Percentiles rank a stretch among this genome's conserved stretches.
Conservation (phyloP, 345 rosid species). For the Hibiscus syriacus region DNA sequence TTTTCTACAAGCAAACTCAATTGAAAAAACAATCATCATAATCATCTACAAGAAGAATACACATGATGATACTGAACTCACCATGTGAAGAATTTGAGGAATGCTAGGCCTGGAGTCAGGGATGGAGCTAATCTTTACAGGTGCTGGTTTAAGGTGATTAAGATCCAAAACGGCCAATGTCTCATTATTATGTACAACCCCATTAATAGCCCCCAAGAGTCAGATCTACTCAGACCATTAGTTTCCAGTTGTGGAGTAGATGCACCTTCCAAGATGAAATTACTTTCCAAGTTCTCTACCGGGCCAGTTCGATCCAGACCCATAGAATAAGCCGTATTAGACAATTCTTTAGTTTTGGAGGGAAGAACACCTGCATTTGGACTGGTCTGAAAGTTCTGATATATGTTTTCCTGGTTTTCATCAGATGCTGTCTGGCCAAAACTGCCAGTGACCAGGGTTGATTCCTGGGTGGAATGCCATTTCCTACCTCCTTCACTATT, state of each 20-base stretch:
- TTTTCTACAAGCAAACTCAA: conserved; percentile 1
- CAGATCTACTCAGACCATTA: conserved; percentile 47
- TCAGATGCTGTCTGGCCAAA: conserved; percentile 42
- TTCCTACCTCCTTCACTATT: conserved; percentile 81
- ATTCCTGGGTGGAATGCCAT: conserved; percentile 80
- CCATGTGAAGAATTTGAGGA: conserved; percentile 96
- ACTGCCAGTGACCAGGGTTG: conserved; percentile 33
- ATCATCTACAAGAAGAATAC: no score
- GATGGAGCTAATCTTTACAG: conserved; percentile 44
- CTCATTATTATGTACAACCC: conserved; percentile 32
- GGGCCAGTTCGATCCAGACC: conserved; percentile 35
- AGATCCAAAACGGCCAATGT: conserved; percentile 36
- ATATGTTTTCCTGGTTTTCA: conserved; percentile 60
- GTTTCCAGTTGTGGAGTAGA: conserved; percentile 43
- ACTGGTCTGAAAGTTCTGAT: conserved; percentile 54
- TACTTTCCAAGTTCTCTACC: conserved; percentile 41
- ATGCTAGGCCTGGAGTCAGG: conserved; percentile 79
- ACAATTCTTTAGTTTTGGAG: conserved; percentile 49
- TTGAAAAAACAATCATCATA: not conserved
- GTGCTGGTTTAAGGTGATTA: conserved; percentile 38
- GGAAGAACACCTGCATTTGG: conserved; percentile 34
- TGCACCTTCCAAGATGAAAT: conserved; percentile 40
- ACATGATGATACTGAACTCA: conserved; percentile 29
- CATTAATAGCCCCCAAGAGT: conserved; percentile 30
- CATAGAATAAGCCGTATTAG: conserved; percentile 29